phyloP scores from a whole-genome alignment of 2,329 filamentous ascomycete species.

The Dryadomyces quercivorus region DNA sequence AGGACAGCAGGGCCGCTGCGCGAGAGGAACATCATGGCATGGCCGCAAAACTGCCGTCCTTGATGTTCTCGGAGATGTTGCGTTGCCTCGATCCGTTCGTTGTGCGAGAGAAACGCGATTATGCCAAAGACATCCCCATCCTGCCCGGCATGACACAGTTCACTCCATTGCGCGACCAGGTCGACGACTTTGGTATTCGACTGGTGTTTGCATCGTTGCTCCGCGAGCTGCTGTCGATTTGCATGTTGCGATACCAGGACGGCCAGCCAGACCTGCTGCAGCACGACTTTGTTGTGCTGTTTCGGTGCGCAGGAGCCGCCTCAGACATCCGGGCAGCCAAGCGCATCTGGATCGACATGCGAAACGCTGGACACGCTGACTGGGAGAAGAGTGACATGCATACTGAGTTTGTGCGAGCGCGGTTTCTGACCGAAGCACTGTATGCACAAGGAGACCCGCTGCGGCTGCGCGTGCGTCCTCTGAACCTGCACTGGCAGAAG shows the following conservation, averaged over 20 bases:
- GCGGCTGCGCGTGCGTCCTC: constrained; percentile 25
- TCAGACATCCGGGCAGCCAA: constrained; percentile 23
- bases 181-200: constrained; percentile 35
- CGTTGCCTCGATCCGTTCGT: constrained; percentile 46
- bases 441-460: constrained; percentile 34
- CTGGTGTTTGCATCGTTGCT: constrained; percentile 26
- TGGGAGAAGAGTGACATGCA: constrained; percentile 22
- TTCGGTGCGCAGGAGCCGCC: constrained; percentile 35
- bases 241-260: constrained; percentile 19
- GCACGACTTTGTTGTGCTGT: constrained; percentile 30
- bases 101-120: constrained; percentile 37
- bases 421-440: constrained; percentile 31
- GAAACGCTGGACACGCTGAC: constrained; percentile 5
- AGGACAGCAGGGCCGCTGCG: background rate
- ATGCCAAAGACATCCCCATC: constrained; percentile 27
- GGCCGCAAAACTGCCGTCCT: constrained; percentile 31
- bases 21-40: constrained; percentile 10
- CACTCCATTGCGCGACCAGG: constrained; percentile 22
- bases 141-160: constrained; percentile 26
- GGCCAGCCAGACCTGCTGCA: constrained; percentile 17
- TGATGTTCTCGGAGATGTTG: constrained; percentile 52
- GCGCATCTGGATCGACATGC: constrained; percentile 16
- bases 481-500: constrained; percentile 8
- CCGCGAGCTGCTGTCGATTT: constrained; percentile 21
- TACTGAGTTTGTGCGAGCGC: constrained; percentile 33